Base-by-base conservation (phyloP, 192 early-diverging fungal species). In the Backusella luteola region DNA sequence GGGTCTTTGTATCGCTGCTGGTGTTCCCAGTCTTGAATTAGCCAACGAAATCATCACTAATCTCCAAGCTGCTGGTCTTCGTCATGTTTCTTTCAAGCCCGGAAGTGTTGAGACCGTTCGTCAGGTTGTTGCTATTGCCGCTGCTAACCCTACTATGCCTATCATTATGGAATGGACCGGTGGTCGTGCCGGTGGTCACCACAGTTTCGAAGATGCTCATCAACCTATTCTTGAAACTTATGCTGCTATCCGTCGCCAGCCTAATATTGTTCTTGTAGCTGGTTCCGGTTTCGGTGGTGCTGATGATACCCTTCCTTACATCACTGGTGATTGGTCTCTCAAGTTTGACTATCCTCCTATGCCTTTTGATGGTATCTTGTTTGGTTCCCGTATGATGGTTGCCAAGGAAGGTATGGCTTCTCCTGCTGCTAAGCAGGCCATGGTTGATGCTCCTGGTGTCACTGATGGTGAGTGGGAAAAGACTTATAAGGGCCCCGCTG, bases 321-420 rank as follows among this genome's bases (percentile, higher is more conserved):
- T 99, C 34, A 94, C 96, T 72, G 97, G 97, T 77, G 94, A 99
- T 53, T 99, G 97, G 97, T 89, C 90, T 76, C 73, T 81, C 34
- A 80, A 85, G 66, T 94, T 91, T 77, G 95, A 91, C 67, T 90
- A 89, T 73, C 91, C 95, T 11, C 91, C 95, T 44, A 99, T 99
- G 97, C 97, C 97, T 3, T 94, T 95, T 78, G 97, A 98, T 79
- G 97, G 96, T 84, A 85, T 97, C 34, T 84, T 98, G 69, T 92
- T 98, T 72, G 97, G 94, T n/a, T 97, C 96, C n/a, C 94, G 94
- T 73, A 89, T 97, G 69, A 96, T 99, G 95, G 95, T 96, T 38
- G 93, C 96, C 63, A 93, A 94, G 80, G 96, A 99, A 83, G 90
- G 89, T 53, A 81, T 89, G 42, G 92, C 96, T 3, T 94, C 93